Evolutionary conservation across 139 green algal species (phyloP), one percentile per base, ranked within the genome.

Genomic region (Chlamydomonas urium): DNA sequence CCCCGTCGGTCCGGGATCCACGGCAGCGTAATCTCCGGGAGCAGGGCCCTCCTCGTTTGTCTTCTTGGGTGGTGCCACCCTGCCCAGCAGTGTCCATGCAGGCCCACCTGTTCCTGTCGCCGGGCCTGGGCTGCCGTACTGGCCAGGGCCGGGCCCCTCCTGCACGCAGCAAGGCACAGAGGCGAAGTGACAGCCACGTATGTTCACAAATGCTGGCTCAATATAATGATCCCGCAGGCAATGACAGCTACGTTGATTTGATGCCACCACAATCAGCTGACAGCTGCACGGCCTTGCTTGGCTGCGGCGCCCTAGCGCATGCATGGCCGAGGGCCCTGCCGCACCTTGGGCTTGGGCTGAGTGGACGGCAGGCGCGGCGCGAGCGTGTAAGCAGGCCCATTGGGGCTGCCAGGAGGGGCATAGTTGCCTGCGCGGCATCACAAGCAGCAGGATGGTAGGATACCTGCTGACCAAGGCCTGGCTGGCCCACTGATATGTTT

Each of bases 381-480:
- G 23, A 79, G 29, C 4, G 74, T 63, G 56, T 65, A 79, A 26
- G 74, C 74, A 19, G 74, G 67, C 2, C 74, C 60, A 32, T 8
- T 29, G 0, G 67, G 67, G 26, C 1, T 37, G 0, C 45, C 26
- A 6, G 29, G 10, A 4, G 26, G 31, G 19, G 38, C 38, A 59
- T 59, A 56, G 47, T 28, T 17, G 60, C 38, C 65, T 61, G 38
- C 35, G 57, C 6, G 57, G 29, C 8, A 17, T 37, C 36, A 38
- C 42, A 38, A 59, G n/a, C n/a, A n/a, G n/a, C n/a, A n/a, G n/a
- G n/a, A n/a, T n/a, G n/a, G n/a, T n/a, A n/a, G n/a, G n/a, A n/a
- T n/a, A n/a, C n/a, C n/a, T n/a, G n/a, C n/a, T n/a, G n/a, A n/a
- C n/a, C n/a, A n/a, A n/a, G n/a, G n/a, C n/a, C n/a, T n/a, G n/a